Evolutionary conservation across 1,139 yeast species (phyloP), one percentile per base, ranked within the genome.

Genomic region (Hemisphaericaspora subhashii): DNA sequence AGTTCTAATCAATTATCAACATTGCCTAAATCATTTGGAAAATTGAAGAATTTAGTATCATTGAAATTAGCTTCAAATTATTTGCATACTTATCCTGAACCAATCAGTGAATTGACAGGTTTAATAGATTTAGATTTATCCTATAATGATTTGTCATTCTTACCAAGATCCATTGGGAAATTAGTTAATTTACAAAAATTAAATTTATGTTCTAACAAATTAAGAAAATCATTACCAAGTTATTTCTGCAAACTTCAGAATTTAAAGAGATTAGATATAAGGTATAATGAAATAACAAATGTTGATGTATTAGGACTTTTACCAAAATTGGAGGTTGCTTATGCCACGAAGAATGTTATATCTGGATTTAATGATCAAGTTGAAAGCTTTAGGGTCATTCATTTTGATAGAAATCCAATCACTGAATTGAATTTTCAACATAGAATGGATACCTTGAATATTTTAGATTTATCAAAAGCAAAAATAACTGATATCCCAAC

Each of bases 51-150:
- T 44, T 69, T 92, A 50, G 75, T 76, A 39, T 60, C 74, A 8
- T 65, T 90, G 45, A 87, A 89, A 55, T 65, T 90, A 44, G 83
- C 96, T 2, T 87, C 96, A 1, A 94, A 94, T 58, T 79, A 81
- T 45, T 78, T 92, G 52, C 73, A 74, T 30, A 59, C 58, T 6
- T 83, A 86, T 47, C 96, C 96, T 0, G 81, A 78, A 37, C 77
- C 84, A 5, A 63, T 89, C n/a, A 81, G 81, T 53, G 72, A 75
- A 17, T 69, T 92, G 48, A 57, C 70, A 0, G 74, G 78, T 38
- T 70, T 92, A 44, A 65, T 70, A 33, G 86, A 83, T 42, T 68
- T 92, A 45, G 96, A 90, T 55, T 58, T 92, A 37, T 87, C 96
- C 0, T 90, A 88, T 60, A 92, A 92, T 58, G 80, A 80, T 43